These are phyloP conservation scores for Takashimella tepidaria DNA, from an alignment of 1,284 basidiomycete species.

Conservation along the genomic window DNA sequence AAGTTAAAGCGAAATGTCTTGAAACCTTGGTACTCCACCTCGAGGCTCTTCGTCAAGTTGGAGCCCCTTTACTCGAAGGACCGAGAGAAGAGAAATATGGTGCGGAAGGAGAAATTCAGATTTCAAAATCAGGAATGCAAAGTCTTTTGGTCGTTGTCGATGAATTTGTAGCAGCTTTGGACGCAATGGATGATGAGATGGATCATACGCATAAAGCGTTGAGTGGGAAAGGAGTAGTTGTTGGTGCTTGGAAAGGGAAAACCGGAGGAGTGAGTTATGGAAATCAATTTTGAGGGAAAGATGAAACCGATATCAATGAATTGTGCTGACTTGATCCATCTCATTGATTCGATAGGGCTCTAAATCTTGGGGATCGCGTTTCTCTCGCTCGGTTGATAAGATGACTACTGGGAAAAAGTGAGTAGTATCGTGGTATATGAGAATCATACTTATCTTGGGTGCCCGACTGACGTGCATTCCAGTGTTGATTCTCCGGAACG, in stretches of 20 bases:
- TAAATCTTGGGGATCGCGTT: conserved; percentile 67
- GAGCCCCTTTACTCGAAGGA: conserved; percentile 52
- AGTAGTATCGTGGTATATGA: conserved; percentile 35
- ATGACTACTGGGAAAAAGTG: conserved; percentile 87
- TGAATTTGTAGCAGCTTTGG: conserved; percentile 49
- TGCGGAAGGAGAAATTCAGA: conserved; percentile 7
- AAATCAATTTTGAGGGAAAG: background rate
- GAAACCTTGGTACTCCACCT: conserved; percentile 27
- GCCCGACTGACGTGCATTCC: no score
- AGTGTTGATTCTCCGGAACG: conserved; percentile 81
- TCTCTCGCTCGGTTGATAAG: conserved; percentile 79
- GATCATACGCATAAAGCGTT: conserved; percentile 82
- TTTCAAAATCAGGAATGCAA: conserved; percentile 32
- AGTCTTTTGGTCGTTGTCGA: conserved; percentile 52
- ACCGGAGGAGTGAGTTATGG: conserved; percentile 56
- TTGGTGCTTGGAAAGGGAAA: conserved; percentile 64
- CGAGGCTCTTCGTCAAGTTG: conserved; percentile 36
- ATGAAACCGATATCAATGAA: conserved; percentile 4
- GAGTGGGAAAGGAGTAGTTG: conserved; percentile 72
- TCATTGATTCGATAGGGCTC: no score
- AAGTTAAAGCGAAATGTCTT: conserved; percentile 31
- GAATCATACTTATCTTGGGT: no score
- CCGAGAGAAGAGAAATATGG: conserved; percentile 58
- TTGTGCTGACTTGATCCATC: no score
- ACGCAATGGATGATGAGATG: conserved; percentile 77